These are phyloP conservation scores for Candida sojae DNA, from an alignment of 1,139 yeast genomes.

Conservation along the genomic window DNA sequence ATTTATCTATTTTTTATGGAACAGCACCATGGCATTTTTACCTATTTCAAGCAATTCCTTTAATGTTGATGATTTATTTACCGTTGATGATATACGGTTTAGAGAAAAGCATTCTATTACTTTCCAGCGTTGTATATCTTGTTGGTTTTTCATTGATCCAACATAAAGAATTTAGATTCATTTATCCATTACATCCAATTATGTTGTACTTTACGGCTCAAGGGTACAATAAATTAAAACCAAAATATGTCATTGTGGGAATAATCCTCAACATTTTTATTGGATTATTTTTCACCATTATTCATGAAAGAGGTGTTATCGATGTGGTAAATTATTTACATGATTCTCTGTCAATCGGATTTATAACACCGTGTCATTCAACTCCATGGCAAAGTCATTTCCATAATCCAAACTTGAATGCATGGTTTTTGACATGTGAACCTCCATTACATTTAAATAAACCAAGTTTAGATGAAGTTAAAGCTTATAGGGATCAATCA, in stretches of 20 bases:
- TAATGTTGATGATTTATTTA: slow-evolving; percentile 63
- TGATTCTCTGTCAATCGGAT: slow-evolving; percentile 58
- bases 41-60: slow-evolving; percentile 77
- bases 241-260: slow-evolving; percentile 7
- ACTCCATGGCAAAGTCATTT: slow-evolving; percentile 93
- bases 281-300: slow-evolving; percentile 54
- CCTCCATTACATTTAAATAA: slow-evolving; percentile 66
- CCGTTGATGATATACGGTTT: slow-evolving; percentile 48
- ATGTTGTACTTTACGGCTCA: slow-evolving; percentile 17
- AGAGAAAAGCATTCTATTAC: slow-evolving; percentile 67
- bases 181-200: slow-evolving; percentile 85
- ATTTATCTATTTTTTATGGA: slow-evolving; percentile 84
- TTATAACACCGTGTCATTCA: slow-evolving; percentile 94
- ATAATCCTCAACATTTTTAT: slow-evolving; percentile 44
- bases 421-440: slow-evolving; percentile 87
- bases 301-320: slow-evolving; percentile 86
- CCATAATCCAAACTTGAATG: slow-evolving; percentile 52
- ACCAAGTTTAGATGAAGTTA: slow-evolving; percentile 26
- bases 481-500: slow-evolving; percentile 75
- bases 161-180: slow-evolving; percentile 90
- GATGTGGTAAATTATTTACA: slow-evolving; percentile 57
- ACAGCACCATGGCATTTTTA: slow-evolving; percentile 85
- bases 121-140: slow-evolving; percentile 74
- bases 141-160: slow-evolving; percentile 60
- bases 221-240: slow-evolving; percentile 10